phyloP scores from a whole-genome alignment of 78 protist species.

The Dictyostelium brefeldianum region DNA sequence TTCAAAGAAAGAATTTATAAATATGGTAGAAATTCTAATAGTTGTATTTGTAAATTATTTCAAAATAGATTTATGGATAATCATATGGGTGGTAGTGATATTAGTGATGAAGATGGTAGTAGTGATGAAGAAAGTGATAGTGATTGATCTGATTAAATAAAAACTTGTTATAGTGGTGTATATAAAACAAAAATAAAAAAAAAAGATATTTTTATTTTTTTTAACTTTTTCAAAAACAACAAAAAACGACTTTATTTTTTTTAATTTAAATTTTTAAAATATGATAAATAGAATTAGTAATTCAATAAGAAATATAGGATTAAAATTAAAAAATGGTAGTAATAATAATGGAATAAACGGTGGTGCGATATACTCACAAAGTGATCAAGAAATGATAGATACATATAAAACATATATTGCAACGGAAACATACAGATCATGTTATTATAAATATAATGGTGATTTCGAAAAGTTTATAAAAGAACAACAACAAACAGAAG shows the following conservation, averaged over 20 bases:
- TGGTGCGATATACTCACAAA: constrained; percentile 8
- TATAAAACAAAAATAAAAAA: too few species aligned
- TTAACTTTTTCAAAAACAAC: too few species aligned
- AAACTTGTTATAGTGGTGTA: too few species aligned
- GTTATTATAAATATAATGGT: neutral
- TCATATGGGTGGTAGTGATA: too few species aligned
- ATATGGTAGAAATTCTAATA: too few species aligned
- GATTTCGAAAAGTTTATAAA: neutral
- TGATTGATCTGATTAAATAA: too few species aligned
- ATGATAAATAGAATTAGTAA: constrained; percentile 6
- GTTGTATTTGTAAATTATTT: too few species aligned
- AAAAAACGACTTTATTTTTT: neutral
- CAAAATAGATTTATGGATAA: too few species aligned
- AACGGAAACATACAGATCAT: constrained; percentile 7
- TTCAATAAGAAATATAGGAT: constrained; percentile 4
- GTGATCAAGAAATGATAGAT: constrained; percentile 56
- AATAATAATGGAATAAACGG: neutral
- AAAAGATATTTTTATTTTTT: neutral
- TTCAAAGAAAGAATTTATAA: too few species aligned
- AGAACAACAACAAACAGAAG: too few species aligned
- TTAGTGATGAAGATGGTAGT: too few species aligned
- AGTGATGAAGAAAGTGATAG: too few species aligned
- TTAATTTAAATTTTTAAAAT: neutral
- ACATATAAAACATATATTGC: constrained; percentile 44
- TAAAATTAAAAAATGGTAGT: neutral